Base-by-base conservation (phyloP, 169 alveolate species). In the Hammondia hammondi region DNA sequence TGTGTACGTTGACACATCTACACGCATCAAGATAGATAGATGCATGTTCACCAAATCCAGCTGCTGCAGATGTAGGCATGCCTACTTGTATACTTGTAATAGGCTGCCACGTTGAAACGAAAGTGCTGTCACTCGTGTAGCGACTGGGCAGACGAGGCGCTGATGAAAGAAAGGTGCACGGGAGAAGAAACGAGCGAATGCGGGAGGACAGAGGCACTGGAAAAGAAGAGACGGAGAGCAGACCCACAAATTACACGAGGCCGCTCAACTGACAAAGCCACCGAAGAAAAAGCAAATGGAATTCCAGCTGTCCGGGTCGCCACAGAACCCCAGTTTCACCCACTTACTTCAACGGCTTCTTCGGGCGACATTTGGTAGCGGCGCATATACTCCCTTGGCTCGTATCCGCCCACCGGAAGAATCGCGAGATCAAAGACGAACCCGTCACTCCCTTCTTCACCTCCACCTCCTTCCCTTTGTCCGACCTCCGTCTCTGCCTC, bases 361-460 rank as follows among this genome's bases (percentile, higher is more conserved):
- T 91, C 91, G 5, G 94, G 94, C 24, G 39, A 35, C 94, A 91
- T 91, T 48, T 91, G 88, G 81, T 52, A 73, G 21, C 82, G 56
- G 24, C 52, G 37, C 94, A 73, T 37, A 81, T 52, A 77, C 52
- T 43, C 57, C 21, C 77, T 7, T 3, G 94, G 94, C 81, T 72
- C 88, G 61, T 48, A 91, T 32, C 94, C 81, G 52, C 94, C 94
- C 46, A 91, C 77, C 0, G 94, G 94, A 32, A 91, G 81, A 19
- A 91, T 37, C 19, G 94, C 48, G 12, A 91, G 81, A 81, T 91
- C 94, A 88, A 93, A 52, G 32, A 48, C 92, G n/a, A 57, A 57
- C 21, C 27, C 29, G 43, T 85, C 91, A n/a, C 37, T 10, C 61
- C 61, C 61, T 52, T 7, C 61, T 52, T 52, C 61, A 52, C 61